Conservation (phyloP, 169 alveolate genomes). For the Fabrea salina region DNA sequence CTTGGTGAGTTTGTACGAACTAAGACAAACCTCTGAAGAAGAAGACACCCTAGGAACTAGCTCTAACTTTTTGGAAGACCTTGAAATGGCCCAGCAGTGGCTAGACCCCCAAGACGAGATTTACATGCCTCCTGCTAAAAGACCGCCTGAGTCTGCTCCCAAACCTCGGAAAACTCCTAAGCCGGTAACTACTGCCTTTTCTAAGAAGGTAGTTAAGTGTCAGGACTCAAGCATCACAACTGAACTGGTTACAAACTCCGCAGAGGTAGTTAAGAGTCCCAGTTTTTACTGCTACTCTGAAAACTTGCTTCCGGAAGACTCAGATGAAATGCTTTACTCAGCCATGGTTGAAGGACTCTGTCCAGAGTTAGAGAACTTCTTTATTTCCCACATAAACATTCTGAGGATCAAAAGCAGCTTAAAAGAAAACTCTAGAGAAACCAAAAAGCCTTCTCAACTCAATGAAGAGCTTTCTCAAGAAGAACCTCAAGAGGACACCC, state of each 20-base stretch:
- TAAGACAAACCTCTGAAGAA: not conserved
- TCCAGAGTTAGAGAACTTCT: slow-evolving; percentile 4
- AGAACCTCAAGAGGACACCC: not conserved
- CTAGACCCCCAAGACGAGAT: no score
- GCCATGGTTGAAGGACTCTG: not conserved
- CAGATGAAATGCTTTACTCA: not conserved
- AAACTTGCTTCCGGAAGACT: not conserved
- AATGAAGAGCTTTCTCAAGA: not conserved
- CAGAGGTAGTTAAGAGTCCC: slow-evolving; percentile 8
- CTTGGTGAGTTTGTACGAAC: not conserved
- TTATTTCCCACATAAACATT: not conserved
- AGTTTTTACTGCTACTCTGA: not conserved
- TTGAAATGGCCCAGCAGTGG: slow-evolving; percentile 8
- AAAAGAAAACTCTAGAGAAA: not conserved
- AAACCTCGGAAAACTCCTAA: no score
- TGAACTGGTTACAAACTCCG: no score
- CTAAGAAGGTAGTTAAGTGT: no score
- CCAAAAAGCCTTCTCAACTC: not conserved
- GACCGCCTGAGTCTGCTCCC: no score
- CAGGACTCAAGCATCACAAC: no score
- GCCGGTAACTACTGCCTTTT: no score
- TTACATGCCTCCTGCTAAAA: no score
- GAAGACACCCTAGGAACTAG: not conserved
- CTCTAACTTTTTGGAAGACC: slow-evolving; percentile 14
- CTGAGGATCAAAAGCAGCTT: not conserved